Evolutionary conservation across 257 asterid genomes (phyloP).

Genomic region (Linaria vulgaris): DNA sequence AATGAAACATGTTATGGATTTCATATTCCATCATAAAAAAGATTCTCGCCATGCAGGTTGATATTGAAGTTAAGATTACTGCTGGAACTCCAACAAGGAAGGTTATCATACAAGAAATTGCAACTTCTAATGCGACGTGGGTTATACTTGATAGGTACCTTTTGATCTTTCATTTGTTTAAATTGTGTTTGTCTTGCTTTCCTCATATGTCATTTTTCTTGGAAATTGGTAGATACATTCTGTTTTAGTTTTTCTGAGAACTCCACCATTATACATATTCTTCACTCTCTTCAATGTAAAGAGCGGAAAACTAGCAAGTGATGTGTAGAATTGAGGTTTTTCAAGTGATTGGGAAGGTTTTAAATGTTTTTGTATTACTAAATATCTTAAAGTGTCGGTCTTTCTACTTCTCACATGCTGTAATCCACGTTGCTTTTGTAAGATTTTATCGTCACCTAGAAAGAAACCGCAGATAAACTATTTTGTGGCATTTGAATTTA

Average conservation of each 20-base stretch:
- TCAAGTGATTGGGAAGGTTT: background rate
- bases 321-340: background rate
- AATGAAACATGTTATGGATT: background rate
- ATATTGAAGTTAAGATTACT: conserved; percentile 62
- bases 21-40: background rate
- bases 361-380: too few species aligned
- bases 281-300: background rate
- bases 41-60: conserved; percentile 46
- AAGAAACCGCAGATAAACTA: too few species aligned
- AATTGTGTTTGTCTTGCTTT: background rate
- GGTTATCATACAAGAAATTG: conserved; percentile 56
- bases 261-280: background rate
- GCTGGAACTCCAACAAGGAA: conserved; percentile 65
- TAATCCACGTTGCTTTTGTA: too few species aligned
- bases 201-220: background rate
- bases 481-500: too few species aligned
- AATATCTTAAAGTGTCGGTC: too few species aligned
- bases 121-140: conserved; percentile 51
- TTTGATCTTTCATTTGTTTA: conserved; percentile 15
- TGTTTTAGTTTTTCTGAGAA: background rate
- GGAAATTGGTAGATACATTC: background rate
- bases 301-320: background rate
- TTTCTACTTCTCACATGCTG: too few species aligned
- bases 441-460: too few species aligned
- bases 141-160: conserved; percentile 56